These are phyloP conservation scores for Camelina laxa DNA, from an alignment of 345 rosid genomes.

Conservation along the genomic window DNA sequence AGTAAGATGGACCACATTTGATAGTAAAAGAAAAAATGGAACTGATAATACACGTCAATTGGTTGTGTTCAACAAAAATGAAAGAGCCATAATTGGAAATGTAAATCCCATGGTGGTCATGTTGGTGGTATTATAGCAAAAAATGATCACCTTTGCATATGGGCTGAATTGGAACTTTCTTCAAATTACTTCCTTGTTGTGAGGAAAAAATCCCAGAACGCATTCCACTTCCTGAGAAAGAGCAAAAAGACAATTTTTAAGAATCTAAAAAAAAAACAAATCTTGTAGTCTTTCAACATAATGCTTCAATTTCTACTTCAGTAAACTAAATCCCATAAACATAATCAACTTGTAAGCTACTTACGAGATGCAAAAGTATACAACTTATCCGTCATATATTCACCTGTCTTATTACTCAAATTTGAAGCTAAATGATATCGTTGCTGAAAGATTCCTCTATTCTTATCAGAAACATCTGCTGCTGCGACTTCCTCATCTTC, in stretches of 20 bases:
- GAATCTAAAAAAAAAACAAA: constrained; percentile 1
- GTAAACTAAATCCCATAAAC: not conserved
- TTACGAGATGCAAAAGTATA: not conserved
- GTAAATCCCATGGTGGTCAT: constrained; percentile 13
- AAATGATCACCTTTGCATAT: constrained; percentile 32
- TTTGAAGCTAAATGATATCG: constrained; percentile 5
- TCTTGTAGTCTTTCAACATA: not conserved
- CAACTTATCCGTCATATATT: not conserved
- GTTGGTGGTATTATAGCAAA: not conserved
- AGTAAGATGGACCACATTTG: constrained; percentile 30
- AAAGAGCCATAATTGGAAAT: not conserved
- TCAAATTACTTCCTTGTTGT: constrained; percentile 35
- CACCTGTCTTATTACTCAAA: constrained; percentile 36
- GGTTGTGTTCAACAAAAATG: not conserved
- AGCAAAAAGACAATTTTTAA: not conserved
- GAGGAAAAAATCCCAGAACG: constrained; percentile 40
- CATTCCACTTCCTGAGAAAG: constrained; percentile 36
- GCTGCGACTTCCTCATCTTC: constrained; percentile 9
- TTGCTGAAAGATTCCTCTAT: constrained; percentile 2
- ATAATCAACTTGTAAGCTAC: not conserved
- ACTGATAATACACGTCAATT: not conserved
- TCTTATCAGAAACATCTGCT: constrained; percentile 28
- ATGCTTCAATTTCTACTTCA: not conserved
- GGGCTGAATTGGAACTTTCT: constrained; percentile 25
- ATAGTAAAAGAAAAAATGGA: constrained; percentile 5